phyloP scores from a whole-genome alignment of 805 yeast species.

The Wickerhamomyces mucosus region DNA sequence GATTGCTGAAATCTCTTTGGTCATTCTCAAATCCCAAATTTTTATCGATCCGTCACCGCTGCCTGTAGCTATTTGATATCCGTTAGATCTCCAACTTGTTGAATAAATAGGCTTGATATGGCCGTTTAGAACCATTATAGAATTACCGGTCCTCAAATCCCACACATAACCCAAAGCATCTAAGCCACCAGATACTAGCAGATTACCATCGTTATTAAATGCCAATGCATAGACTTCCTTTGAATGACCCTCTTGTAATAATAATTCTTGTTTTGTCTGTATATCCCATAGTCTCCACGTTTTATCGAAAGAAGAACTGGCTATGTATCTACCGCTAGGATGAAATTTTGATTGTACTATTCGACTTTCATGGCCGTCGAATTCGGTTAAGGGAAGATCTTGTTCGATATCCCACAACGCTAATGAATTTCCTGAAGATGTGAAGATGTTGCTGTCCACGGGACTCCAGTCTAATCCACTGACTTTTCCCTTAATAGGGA shows the following conservation, averaged over 20 bases:
- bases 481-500: conserved; percentile 43
- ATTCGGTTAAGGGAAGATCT: conserved; percentile 5
- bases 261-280: conserved; percentile 35
- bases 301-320: conserved; percentile 70
- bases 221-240: conserved; percentile 55
- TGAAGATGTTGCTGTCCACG: conserved; percentile 18
- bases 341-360: conserved; percentile 56
- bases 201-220: conserved; percentile 70
- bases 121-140: conserved; percentile 47
- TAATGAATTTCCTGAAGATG: conserved; percentile 7
- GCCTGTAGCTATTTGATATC: conserved; percentile 70
- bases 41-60: conserved; percentile 74
- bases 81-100: conserved; percentile 68
- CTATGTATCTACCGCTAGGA: conserved; percentile 47
- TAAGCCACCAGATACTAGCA: conserved; percentile 67
- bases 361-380: conserved; percentile 40
- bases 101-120: conserved; percentile 68
- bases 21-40: conserved; percentile 77
- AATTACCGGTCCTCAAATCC: conserved; percentile 78
- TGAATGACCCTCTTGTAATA: conserved; percentile 80
- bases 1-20: conserved; percentile 34
- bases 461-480: conserved; percentile 65
- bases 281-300: conserved; percentile 91
- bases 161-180: conserved; percentile 70
- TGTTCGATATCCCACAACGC: conserved; percentile 9